Evolutionary conservation across 2,329 filamentous ascomycete species (phyloP), one percentile per base, ranked within the genome.

Genomic region (Phaeosphaeria sp.): DNA sequence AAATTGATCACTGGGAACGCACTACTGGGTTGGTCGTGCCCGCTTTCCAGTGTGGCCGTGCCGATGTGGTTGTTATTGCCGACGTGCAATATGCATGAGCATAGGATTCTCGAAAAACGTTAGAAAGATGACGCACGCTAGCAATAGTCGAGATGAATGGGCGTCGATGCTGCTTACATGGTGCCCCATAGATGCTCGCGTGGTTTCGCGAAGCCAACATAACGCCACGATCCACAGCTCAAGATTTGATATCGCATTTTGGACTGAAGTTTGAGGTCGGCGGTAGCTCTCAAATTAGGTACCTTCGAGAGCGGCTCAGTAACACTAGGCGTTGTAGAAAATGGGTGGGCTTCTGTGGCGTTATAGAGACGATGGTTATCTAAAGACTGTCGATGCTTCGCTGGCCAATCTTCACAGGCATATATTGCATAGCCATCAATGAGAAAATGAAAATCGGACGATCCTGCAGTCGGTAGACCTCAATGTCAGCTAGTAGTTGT

Each of bases 181-280:
- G 36, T n/a, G 36, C 36, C 36, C 36, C 17, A n/a, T 39, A 39
- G 15, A 7, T n/a, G 36, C 15, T 39, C 36, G 36, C 36, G 36
- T 39, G 36, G 36, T 39, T 39, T 9, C 7, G 36, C 36, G 15
- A 39, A 39, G 36, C 36, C 13, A 4, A n/a, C 15, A n/a, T 39
- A 17, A 39, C 27, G 44, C 22, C 22, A 30, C 22, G n/a, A 27
- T 5, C 4, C n/a, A 23, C 27, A 27, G 21, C 6, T 27, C 22
- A 23, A 30, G 44, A 47, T 5, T 25, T 15, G 9, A 27, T 27
- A 30, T 27, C 17, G 23, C 48, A 21, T 50, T 17, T 6, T 39
- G 50, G 50, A 33, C 50, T 52, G 39, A 52, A 21, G 6, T 33
- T 46, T 52, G 42, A 46, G 50, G 42, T 46, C 50, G 42, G 42